A percentile compares a stretch with the other conserved stretches of the same genome.
Conservation (phyloP, 2,329 filamentous ascomycete genomes). For the Magnaporthales sp. region DNA sequence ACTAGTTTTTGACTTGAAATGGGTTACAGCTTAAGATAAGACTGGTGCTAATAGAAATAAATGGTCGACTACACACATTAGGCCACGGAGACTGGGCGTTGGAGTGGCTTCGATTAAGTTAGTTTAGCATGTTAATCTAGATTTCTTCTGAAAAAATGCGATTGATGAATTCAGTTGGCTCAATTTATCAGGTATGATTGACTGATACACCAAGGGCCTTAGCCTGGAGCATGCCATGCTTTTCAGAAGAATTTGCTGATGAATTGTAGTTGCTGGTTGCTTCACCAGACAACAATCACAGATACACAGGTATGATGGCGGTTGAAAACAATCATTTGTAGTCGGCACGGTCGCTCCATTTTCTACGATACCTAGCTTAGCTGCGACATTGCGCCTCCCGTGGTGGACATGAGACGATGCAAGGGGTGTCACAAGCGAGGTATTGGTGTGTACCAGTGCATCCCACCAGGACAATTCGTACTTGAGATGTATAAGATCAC, state of each 20-base stretch:
- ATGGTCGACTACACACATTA: not conserved
- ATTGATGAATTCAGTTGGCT: not conserved
- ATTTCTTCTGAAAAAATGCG: too few relatives aligned
- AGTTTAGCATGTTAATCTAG: not conserved
- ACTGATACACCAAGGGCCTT: not conserved
- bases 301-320: not conserved
- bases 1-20: conserved; percentile 38
- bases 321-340: not conserved
- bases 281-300: not conserved
- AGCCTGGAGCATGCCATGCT: not conserved
- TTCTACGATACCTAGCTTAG: not conserved
- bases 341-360: not conserved
- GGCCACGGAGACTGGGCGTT: not conserved
- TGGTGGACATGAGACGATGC: not conserved
- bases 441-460: not conserved
- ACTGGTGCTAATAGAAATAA: not conserved
- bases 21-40: not conserved
- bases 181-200: not conserved
- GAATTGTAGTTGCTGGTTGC: not conserved
- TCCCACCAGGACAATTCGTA: not conserved
- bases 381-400: not conserved
- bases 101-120: not conserved
- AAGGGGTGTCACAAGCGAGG: not conserved
- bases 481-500: not conserved
- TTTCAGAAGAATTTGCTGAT: not conserved